Conservation (phyloP, 306 rosid species). For the Quercus cerris region DNA sequence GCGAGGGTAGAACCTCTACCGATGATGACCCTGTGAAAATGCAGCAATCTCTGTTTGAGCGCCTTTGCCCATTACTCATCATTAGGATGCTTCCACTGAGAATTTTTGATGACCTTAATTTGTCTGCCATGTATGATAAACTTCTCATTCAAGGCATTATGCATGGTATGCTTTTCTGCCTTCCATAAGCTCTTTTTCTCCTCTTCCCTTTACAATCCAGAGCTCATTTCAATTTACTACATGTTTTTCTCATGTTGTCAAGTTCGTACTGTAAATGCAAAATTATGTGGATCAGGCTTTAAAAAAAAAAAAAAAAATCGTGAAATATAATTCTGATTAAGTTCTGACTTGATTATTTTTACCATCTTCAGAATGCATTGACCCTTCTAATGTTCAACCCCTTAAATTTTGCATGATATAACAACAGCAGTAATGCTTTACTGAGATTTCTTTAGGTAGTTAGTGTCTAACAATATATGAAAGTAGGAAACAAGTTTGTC, state of each 20-base stretch:
- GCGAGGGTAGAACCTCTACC: slow-evolving; percentile 42
- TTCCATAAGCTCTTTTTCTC: slow-evolving; percentile 6
- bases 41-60: slow-evolving; percentile 73
- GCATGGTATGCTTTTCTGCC: slow-evolving; percentile 36
- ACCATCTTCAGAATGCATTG: neutral
- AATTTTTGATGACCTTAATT: slow-evolving; percentile 62
- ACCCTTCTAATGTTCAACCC: neutral
- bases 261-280: neutral
- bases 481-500: neutral
- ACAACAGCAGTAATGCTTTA: neutral
- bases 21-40: slow-evolving; percentile 49
- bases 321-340: neutral
- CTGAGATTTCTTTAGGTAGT: neutral
- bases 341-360: neutral
- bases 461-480: neutral
- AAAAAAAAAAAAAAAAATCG: neutral
- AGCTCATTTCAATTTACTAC: neutral
- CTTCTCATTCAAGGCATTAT: slow-evolving; percentile 38
- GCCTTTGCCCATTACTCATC: slow-evolving; percentile 82
- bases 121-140: slow-evolving; percentile 60
- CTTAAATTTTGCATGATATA: neutral
- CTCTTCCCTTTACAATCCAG: neutral
- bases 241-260: neutral
- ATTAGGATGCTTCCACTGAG: slow-evolving; percentile 87
- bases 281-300: neutral